Evolutionary conservation across 345 rosid species (phyloP).

Genomic region (Alliaria petiolata): DNA sequence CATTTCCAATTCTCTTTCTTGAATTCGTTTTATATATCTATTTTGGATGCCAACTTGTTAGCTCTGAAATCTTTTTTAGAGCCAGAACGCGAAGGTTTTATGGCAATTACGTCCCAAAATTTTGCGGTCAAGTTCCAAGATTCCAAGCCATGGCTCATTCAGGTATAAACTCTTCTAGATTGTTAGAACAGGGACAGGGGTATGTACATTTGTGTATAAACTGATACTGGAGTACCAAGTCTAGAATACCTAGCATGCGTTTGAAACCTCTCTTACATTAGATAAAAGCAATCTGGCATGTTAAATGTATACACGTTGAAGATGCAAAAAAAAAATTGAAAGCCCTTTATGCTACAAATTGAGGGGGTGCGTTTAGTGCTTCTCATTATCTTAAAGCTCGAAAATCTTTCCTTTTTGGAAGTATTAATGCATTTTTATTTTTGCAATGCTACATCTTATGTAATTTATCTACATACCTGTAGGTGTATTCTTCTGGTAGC

Average conservation of each 20-base stretch:
- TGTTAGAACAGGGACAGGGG: not conserved
- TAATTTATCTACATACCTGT: not conserved
- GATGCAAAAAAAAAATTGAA: no score
- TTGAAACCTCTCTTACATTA: not conserved
- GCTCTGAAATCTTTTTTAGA: slow-evolving; percentile 30
- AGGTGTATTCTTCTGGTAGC: slow-evolving; percentile 83
- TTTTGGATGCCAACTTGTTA: slow-evolving; percentile 5
- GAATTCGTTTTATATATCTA: not conserved
- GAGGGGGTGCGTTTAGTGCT: not conserved
- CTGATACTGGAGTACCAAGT: not conserved
- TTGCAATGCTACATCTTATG: slow-evolving; percentile 3
- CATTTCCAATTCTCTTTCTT: not conserved
- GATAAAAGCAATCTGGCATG: not conserved
- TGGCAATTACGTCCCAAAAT: slow-evolving; percentile 49
- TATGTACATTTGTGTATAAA: not conserved
- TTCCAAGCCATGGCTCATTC: slow-evolving; percentile 69
- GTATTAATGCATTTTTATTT: not conserved
- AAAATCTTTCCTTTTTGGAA: not conserved
- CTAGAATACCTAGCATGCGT: not conserved
- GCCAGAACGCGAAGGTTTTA: slow-evolving; percentile 43
- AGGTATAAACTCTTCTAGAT: slow-evolving; percentile 40
- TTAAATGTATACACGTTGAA: no score
- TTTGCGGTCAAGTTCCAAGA: slow-evolving; percentile 40
- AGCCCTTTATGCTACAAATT: not conserved
- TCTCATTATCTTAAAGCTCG: not conserved